Evolutionary conservation across 805 yeast genomes (phyloP), one percentile per base, ranked within the genome.

Genomic region (Cyberlindnera mississippiensis): DNA sequence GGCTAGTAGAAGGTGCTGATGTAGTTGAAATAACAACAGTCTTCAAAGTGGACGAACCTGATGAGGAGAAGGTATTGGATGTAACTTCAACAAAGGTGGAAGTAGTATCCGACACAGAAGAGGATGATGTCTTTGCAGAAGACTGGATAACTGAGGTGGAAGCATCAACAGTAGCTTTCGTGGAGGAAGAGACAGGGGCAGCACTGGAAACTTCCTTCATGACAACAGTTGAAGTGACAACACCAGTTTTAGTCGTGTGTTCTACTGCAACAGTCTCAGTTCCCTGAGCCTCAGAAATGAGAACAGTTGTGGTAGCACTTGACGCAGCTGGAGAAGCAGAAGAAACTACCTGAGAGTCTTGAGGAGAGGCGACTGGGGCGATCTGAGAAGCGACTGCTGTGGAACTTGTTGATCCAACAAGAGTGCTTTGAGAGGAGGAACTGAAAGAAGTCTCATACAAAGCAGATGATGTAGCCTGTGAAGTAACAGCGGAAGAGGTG

Each of bases 271-370:
- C 19, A 14, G 34, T 31, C 10, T 8, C 8, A 8, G 8, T 11
- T 19, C 20, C 12, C 6, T 8, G 27, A 28, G 38, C 34, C 16
- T 27, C 26, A 14, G 47, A 37, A 34, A 40, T 35, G 15, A 42
- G 14, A 40, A 37, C 35, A 28, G 45, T 29, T 19, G 51, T 31
- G n/a, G 53, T 35, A 12, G 38, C 32, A 22, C 15, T 14, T 10
- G 51, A 24, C n/a, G 47, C 30, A 24, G 39, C 15, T 18, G 49
- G 22, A 33, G 43, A n/a, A 15, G 51, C 32, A 7, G 44, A 34
- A 19, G 39, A 13, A 16, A 54, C n/a, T n/a, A n/a, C n/a, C n/a
- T n/a, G n/a, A n/a, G n/a, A n/a, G n/a, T n/a, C n/a, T n/a, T n/a
- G 22, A 13, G 51, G 31, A 19, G 42, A 37, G n/a, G 36, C 28